A percentile compares a stretch with the other conserved stretches of the same genome.
These are phyloP conservation scores for Solanum corneliomulleri DNA, from an alignment of 257 asterid species.

Conservation along the genomic window DNA sequence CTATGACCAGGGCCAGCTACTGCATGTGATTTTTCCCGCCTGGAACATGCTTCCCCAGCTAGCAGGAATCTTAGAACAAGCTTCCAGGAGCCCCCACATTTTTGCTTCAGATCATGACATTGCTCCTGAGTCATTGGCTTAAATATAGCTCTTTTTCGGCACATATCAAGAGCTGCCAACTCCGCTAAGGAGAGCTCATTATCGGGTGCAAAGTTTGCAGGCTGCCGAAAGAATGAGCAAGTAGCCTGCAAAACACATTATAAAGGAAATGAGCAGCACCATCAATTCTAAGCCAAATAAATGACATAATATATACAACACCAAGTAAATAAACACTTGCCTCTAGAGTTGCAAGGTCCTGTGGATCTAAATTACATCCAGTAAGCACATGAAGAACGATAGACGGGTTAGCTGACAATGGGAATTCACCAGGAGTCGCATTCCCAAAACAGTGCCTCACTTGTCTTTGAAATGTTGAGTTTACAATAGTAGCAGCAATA, in stretches of 20 bases:
- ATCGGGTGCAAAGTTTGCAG: conserved; percentile 80
- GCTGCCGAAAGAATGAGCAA: conserved; percentile 83
- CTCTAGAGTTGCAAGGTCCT: conserved; percentile 95
- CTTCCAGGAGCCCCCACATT: conserved; percentile 96
- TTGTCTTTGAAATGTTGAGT: conserved; percentile 44
- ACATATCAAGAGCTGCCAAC: conserved; percentile 98
- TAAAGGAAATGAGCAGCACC: conserved; percentile 58
- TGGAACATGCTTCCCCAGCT: conserved; percentile 83
- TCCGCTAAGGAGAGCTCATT: conserved; percentile 79
- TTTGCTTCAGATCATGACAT: conserved; percentile 44
- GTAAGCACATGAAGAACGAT: conserved; percentile 92
- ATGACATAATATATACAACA: not conserved
- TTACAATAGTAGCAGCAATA: conserved; percentile 29
- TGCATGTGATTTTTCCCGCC: conserved; percentile 94
- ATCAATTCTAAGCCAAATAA: conserved; percentile 33
- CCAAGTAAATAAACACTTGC: conserved; percentile 42
- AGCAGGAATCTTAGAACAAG: conserved; percentile 78
- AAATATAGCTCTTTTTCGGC: conserved; percentile 84
- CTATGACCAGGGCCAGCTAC: conserved; percentile 99
- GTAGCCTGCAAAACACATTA: conserved; percentile 64
- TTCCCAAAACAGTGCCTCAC: conserved; percentile 75
- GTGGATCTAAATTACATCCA: conserved; percentile 70
- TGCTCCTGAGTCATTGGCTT: conserved; percentile 71
- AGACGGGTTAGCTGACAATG: conserved; percentile 88
- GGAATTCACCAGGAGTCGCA: conserved; percentile 88